Evolutionary conservation across 2,329 filamentous ascomycete species (phyloP).

Genomic region (Aspergillus vadensis): DNA sequence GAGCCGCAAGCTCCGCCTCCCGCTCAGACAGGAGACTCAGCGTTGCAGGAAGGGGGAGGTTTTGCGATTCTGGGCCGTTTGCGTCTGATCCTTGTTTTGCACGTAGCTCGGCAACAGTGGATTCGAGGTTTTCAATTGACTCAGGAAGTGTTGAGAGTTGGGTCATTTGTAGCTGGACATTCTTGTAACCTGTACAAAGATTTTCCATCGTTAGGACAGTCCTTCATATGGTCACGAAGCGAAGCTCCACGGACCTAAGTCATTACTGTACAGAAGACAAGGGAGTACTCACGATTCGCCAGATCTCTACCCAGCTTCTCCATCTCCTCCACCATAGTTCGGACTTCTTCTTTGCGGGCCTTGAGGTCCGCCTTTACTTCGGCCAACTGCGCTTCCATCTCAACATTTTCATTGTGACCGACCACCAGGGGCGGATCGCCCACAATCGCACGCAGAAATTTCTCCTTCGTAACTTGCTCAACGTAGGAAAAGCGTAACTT

Average conservation of each 20-base stretch:
- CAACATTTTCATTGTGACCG: conserved; percentile 76
- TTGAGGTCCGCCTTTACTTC: conserved; percentile 75
- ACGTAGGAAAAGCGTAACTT: conserved; percentile 97
- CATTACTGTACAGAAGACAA: background rate
- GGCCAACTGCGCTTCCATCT: conserved; percentile 69
- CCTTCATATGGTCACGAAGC: background rate
- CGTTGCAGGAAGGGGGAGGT: conserved; percentile 45
- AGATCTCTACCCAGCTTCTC: conserved; percentile 69
- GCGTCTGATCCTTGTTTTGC: conserved; percentile 64
- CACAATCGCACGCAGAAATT: conserved; percentile 90
- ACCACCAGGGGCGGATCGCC: conserved; percentile 87
- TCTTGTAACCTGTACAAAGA: conserved; percentile 52
- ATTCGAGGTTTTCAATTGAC: conserved; percentile 55
- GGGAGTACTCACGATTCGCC: conserved; percentile 52
- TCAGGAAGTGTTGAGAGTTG: conserved; percentile 55
- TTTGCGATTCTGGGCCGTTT: conserved; percentile 50
- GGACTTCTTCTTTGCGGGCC: conserved; percentile 76
- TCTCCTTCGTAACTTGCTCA: conserved; percentile 98
- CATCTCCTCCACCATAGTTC: conserved; percentile 70
- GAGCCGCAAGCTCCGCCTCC: conserved; percentile 42
- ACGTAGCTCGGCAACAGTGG: conserved; percentile 51
- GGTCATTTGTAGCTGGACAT: conserved; percentile 54
- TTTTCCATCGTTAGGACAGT: background rate
- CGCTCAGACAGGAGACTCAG: conserved; percentile 43
- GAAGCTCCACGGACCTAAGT: background rate